Base-by-base conservation (phyloP, 192 early-diverging fungal species). In the Backusella circina region DNA sequence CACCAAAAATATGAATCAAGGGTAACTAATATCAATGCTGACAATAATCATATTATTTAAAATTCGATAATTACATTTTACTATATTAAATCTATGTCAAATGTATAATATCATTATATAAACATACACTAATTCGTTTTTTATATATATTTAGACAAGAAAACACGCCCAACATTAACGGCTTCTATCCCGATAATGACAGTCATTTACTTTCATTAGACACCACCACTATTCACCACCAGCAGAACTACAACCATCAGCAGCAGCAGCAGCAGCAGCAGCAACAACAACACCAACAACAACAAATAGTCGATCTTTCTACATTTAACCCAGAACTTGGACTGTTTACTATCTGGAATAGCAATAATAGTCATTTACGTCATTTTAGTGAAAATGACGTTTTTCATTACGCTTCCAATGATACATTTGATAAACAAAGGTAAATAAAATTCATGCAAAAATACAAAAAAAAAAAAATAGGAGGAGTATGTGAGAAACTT, bases 341-440 rank as follows among this genome's bases (percentile, higher is more conserved):
- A 30, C 26, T 18, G 2, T 21, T 18, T 41, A n/a, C 23, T 39
- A 1, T 47, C 23, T 47, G 26, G 15, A 47, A 70, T 18, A 44
- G 31, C 9, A 8, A 23, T 47, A 70, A 16, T 16, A 47, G 5
- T 35, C 69, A 70, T 70, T 15, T 70, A 41, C 69, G 69, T 70
- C 41, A 70, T 41, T 47, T 70, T 47, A 70, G 69, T 47, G 69
- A 37, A 41, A 70, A 41, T 70, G 69, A 70, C 38, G 67, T 36
- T 26, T 61, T 61, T 10, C 23, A 61, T 61, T 26, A 28, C 54
- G 2, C 23, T 68, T 35, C n/a, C 9, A 23, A 10, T 68, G 32
- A 21, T 68, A 37, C 67, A 37, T 36, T 36, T 21, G 32, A 36
- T 68, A 33, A 37, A 68, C 67, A 68, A 68, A 33, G 36, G 67